Percentiles rank a stretch among this genome's conserved stretches.
These are phyloP conservation scores for Echinosophora koreensis DNA, from an alignment of 306 rosid genomes.

Conservation along the genomic window DNA sequence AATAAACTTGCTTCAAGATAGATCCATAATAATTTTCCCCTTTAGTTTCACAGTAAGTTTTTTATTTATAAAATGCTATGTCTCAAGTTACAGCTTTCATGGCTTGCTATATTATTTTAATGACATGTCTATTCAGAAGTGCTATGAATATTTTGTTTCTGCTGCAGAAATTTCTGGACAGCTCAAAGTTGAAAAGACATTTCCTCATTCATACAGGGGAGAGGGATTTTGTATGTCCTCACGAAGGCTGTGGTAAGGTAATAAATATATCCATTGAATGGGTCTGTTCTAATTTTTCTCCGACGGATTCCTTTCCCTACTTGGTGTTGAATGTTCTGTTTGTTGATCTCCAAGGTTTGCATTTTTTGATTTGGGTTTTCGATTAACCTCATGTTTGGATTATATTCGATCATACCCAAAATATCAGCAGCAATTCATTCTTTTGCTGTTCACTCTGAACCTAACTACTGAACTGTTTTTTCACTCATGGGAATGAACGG, in stretches of 20 bases:
- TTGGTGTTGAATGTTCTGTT: conserved; percentile 26
- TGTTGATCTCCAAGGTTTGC: conserved; percentile 33
- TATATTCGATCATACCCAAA: conserved; percentile 10
- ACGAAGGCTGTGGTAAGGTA: conserved; percentile 99
- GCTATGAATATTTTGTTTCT: conserved; percentile 42
- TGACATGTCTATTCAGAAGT: not conserved
- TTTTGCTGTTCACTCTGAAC: conserved; percentile 26
- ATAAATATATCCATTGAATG: conserved; percentile 49
- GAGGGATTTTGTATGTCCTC: conserved; percentile 90
- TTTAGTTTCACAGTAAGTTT: not conserved
- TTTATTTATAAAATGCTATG: not conserved
- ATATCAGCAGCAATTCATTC: not conserved
- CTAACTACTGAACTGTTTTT: not conserved
- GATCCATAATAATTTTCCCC: conserved; percentile 3
- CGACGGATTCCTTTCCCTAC: conserved; percentile 15
- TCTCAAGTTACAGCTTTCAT: not conserved
- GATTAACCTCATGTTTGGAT: not conserved
- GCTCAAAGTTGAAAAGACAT: conserved; percentile 97
- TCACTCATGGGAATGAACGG: conserved; percentile 6
- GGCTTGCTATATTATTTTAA: not conserved
- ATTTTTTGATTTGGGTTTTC: conserved; percentile 8
- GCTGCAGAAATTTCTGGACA: conserved; percentile 96
- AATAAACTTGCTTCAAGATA: not conserved
- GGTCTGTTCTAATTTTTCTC: conserved; percentile 29
- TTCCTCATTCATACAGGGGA: conserved; percentile 96